Percentiles rank a stretch among this genome's conserved stretches.
phyloP scores from a whole-genome alignment of 352 stramenopile species.

The Phytophthora multivora region DNA sequence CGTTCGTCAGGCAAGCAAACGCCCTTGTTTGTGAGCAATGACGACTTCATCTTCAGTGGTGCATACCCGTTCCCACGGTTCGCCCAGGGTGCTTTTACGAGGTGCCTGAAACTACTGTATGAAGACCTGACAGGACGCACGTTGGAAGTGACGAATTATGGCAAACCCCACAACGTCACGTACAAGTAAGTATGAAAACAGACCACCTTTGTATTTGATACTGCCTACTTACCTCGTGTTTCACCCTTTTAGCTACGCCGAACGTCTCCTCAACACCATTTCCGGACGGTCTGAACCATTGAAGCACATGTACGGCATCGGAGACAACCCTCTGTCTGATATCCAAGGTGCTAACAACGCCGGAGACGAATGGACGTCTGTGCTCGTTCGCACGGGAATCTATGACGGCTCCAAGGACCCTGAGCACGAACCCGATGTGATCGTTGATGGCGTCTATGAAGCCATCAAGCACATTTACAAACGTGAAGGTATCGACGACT shows the following conservation, averaged over 20 bases:
- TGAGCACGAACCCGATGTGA: slow-evolving; percentile 69
- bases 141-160: slow-evolving; percentile 79
- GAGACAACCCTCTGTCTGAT: slow-evolving; percentile 88
- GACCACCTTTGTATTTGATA: background rate
- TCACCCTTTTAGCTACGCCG: slow-evolving; percentile 51
- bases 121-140: slow-evolving; percentile 66
- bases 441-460: slow-evolving; percentile 69
- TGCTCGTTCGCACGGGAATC: slow-evolving; percentile 89
- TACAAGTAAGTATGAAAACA: slow-evolving; percentile 64
- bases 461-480: slow-evolving; percentile 82
- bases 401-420: slow-evolving; percentile 68
- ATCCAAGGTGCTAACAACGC: slow-evolving; percentile 90
- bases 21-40: slow-evolving; percentile 84
- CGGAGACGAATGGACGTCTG: slow-evolving; percentile 79
- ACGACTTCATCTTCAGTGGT: slow-evolving; percentile 89
- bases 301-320: slow-evolving; percentile 85
- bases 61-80: slow-evolving; percentile 85
- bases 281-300: slow-evolving; percentile 45
- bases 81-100: slow-evolving; percentile 84
- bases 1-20: slow-evolving; percentile 58
- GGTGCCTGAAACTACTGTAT: slow-evolving; percentile 75
- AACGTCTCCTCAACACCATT: slow-evolving; percentile 70
- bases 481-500: slow-evolving; percentile 49
- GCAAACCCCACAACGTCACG: slow-evolving; percentile 84
- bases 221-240: background rate